Conservation (phyloP, 768 basidiomycete genomes). For the Gloeophyllum trabeum region DNA sequence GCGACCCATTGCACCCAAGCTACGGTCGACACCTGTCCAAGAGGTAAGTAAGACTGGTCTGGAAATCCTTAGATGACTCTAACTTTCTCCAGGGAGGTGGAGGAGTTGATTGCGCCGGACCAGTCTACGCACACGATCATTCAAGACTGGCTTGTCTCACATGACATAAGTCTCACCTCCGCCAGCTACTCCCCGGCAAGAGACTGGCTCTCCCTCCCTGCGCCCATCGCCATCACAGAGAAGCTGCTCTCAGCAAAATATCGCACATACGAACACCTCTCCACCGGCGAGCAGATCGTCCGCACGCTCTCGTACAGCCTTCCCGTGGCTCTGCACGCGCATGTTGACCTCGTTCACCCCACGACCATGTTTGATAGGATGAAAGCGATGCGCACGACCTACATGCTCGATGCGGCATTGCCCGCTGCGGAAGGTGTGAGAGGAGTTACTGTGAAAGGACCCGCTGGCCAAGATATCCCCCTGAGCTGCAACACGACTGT, state of each 20-base stretch:
- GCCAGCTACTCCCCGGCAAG: conserved; percentile 3
- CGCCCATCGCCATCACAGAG: conserved; percentile 7
- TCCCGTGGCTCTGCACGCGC: conserved; percentile 6
- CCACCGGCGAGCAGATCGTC: conserved; percentile 3
- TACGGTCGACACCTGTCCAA: conserved; percentile 8
- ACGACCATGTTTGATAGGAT: conserved; percentile 6
- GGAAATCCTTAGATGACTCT: not conserved
- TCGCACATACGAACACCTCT: not conserved
- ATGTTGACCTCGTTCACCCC: conserved; percentile 9
- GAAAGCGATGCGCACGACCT: not conserved
- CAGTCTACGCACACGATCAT: not conserved
- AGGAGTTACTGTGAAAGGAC: conserved; percentile 2
- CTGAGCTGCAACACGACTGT: conserved; percentile 6
- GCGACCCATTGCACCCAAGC: conserved; percentile 4
- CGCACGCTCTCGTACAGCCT: conserved; percentile 9
- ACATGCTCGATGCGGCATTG: not conserved
- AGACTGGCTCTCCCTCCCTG: conserved; percentile 8
- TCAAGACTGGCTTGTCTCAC: conserved; percentile 6
- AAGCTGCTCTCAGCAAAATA: conserved; percentile 7
- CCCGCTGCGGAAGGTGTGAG: not conserved
- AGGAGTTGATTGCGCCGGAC: not conserved
- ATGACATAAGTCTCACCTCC: conserved; percentile 3
- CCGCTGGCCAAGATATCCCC: conserved; percentile 6
- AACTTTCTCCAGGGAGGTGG: not conserved
- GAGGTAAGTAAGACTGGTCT: not conserved